Base-by-base conservation (phyloP, 2,329 filamentous ascomycete genomes). In the Setomelanomma holmii region DNA sequence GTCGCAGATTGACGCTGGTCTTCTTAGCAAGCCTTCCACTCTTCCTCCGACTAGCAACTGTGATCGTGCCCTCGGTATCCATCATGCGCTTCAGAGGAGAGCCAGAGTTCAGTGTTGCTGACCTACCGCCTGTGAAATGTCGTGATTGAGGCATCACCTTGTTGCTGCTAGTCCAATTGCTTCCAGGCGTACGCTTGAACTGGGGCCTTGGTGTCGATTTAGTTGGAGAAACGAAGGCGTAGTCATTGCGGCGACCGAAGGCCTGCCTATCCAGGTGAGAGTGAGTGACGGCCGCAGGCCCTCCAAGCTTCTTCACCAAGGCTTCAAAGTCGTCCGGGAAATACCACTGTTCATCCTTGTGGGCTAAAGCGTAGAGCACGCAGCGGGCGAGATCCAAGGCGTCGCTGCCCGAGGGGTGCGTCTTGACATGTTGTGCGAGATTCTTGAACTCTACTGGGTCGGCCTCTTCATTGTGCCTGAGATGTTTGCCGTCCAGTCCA, bases 321-420 rank as follows among this genome's bases (percentile, higher is more conserved):
- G 38, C 19, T 1, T 41, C 39, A 27, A 63, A 71, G 19, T 72
- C 64, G 0, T 35, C 47, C 2, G 67, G 69, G 14, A 66, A 72
- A 2, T 53, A 35, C 66, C 67, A 72, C 7, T 51, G 21, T 36
- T 70, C 64, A 1, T 65, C 36, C 4, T 46, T 43, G 24, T 71
- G 51, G 10, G 60, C 36, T 4, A 66, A 1, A 34, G 58, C 54
- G 36, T 69, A 62, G 10, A 54, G n/a, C 2, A 71, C 58, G 33
- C 63, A 67, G 14, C 66, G 63, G 1, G 66, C 60, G 17, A 72
- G 58, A 19, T 72, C 69, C 4, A 71, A 59, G 1, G 67, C 67
- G 36, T 71, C 69, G 20, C 46, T 10, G 3, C 61, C 64, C 0
- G 43, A 43, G 4, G 68, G 69, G 5, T 66, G 58, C 33, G 56